Base-by-base conservation (phyloP, 2,329 filamentous ascomycete species). In the Trichoderma gracile region DNA sequence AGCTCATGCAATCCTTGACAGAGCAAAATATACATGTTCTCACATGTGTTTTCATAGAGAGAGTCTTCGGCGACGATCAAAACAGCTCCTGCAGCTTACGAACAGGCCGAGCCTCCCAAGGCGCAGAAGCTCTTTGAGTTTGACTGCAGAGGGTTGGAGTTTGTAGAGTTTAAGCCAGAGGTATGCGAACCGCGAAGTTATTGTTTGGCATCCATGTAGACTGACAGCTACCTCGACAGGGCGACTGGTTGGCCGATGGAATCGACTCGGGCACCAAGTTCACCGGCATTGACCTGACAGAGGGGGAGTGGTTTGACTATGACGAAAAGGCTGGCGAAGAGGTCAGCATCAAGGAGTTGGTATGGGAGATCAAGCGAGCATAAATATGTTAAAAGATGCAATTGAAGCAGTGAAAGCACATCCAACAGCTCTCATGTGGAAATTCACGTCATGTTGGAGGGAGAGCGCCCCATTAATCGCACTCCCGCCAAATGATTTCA, bases 271-370 rank as follows among this genome's bases (percentile, higher is more conserved):
- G 82, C 10, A 95, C 91, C 46, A 91, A 92, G 71, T 99, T 99
- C 73, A 82, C 86, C 0, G 86, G 79, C 5, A 90, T 98, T 61
- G 93, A 98, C 70, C 78, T 99, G 63, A 81, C 82, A 0, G 95
- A 99, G 30, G 94, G 91, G 27, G 95, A 99, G 72, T 99, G 95
- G 95, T 99, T 90, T 77, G 94, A 98, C 71, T 99, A 98, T 72
- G 93, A 98, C 70, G 93, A 98, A 78, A 97, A 98, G 81, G 85
- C 91, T 0, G 84, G 89, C 0, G 92, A 96, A 56, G 93, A 98
- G 77, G 93, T 97, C 53, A 95, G 91, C 76, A 93, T 97, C 75
- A 94, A 92, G 75, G 91, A 95, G 33, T 77, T 97, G 63, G 91
- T 86, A 67, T 99, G 93, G 92, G 89, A 93, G 69, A 90, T 99